Evolutionary conservation across 2,329 filamentous ascomycete genomes (phyloP), one percentile per base, ranked within the genome.

Genomic region (Aspergillus glaucus): DNA sequence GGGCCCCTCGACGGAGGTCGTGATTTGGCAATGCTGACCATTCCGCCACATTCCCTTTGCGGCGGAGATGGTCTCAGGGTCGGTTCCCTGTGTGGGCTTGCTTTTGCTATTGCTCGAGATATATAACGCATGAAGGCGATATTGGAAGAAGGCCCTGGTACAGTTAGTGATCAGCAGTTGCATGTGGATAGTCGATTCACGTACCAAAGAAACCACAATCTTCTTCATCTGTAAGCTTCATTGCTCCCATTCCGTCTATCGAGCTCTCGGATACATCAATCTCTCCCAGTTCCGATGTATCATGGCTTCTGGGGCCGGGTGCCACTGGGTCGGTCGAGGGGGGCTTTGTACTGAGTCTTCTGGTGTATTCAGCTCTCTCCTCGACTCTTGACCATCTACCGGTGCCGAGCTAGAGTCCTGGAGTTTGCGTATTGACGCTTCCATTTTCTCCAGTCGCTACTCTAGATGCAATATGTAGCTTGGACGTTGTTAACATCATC

Each of bases 131-230:
- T 28, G 36, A 62, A 62, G 5, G 59, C 59, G 26, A 63, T 55
- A 32, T 63, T 62, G 1, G 60, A 59, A 6, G 60, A 62, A 3
- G 58, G 52, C 0, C 59, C 60, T 61, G 9, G 4, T 0, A 14
- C 3, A 9, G 5, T 49, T 30, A 50, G 39, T 45, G 15, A 12
- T 32, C 19, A 46, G 21, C 6, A 32, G 15, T 7, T 17, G 10
- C 10, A 3, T 2, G 10, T 40, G 32, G 12, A 30, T 19, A 28
- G 8, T 2, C 8, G 24, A n/a, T 21, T 19, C 7, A 4, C 26
- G n/a, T 55, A 62, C 68, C 70, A 44, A 69, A 68, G 46, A 65
- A 70, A 6, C 61, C 65, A 3, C 56, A 64, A 26, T 67, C 64
- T 41, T 66, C 60, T 43, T 71, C 69, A 41, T 70, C 60, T 1